Conservation (phyloP, 73 alveolate genomes). For the Blepharisma stoltei region DNA sequence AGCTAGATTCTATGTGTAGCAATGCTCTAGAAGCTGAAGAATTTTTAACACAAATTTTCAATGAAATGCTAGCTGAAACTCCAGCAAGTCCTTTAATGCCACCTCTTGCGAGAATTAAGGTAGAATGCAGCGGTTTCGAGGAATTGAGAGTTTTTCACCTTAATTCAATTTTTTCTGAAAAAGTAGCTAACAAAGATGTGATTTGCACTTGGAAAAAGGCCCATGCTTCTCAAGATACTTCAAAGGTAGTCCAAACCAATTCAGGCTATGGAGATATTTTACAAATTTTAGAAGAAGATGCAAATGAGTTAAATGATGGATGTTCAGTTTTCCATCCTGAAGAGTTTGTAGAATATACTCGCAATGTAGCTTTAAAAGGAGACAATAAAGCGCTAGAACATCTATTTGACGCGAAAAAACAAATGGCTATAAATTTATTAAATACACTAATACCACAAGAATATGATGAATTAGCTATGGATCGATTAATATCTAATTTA, state of each 20-base stretch:
- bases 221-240: not conserved
- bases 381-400: constrained; percentile 10
- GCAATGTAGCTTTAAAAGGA: not conserved
- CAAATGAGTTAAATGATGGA: not conserved
- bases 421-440: constrained; percentile 9
- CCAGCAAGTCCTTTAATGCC: constrained; percentile 14
- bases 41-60: constrained; percentile 48
- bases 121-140: constrained; percentile 56
- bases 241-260: not conserved
- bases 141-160: constrained; percentile 10
- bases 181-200: constrained; percentile 35
- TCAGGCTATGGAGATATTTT: constrained; percentile 3
- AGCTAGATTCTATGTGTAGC: constrained; percentile 56
- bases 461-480: not conserved
- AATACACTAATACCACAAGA: not conserved
- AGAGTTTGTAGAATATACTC: not conserved
- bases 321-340: not conserved
- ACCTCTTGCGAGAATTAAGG: constrained; percentile 54
- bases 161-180: constrained; percentile 14
- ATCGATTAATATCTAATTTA: not conserved
- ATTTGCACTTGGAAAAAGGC: not conserved
- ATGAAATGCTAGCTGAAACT: constrained; percentile 57
- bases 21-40: constrained; percentile 55
- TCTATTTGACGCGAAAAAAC: not conserved
- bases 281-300: not conserved